These are phyloP conservation scores for Verticillium nonalfalfae DNA, from an alignment of 2,329 filamentous ascomycete genomes.

Conservation along the genomic window DNA sequence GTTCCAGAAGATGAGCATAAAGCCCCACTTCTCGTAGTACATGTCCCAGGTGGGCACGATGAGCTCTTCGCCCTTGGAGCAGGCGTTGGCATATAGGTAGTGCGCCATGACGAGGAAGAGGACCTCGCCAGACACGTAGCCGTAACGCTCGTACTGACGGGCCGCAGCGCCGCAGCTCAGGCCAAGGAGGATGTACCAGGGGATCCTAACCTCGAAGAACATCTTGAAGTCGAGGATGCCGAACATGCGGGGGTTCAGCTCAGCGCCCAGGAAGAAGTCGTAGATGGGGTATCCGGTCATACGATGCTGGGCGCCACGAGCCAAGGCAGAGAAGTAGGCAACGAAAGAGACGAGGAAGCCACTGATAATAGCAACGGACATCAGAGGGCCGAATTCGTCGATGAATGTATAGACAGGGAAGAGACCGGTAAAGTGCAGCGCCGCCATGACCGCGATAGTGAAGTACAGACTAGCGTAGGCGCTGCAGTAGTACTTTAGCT, in stretches of 20 bases:
- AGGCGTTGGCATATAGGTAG: constrained; percentile 88
- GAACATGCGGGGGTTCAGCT: constrained; percentile 82
- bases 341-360: constrained; percentile 78
- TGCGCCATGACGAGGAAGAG: constrained; percentile 82
- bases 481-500: constrained; percentile 92
- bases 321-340: constrained; percentile 80
- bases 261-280: constrained; percentile 91
- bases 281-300: constrained; percentile 86
- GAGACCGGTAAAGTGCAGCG: constrained; percentile 72
- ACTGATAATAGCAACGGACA: constrained; percentile 88
- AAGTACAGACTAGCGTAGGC: constrained; percentile 82
- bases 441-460: constrained; percentile 66
- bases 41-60: constrained; percentile 82
- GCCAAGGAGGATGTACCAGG: constrained; percentile 86
- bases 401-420: constrained; percentile 90
- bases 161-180: constrained; percentile 70
- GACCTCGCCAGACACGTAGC: constrained; percentile 81
- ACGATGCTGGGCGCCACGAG: constrained; percentile 77
- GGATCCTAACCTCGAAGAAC: constrained; percentile 91
- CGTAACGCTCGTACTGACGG: constrained; percentile 77
- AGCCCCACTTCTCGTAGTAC: constrained; percentile 95
- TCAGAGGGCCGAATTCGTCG: constrained; percentile 89
- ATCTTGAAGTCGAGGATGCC: constrained; percentile 89
- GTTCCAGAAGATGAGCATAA: constrained; percentile 99
- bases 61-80: constrained; percentile 85